Conservation (phyloP, 495 filamentous ascomycete genomes). For the Neurospora africana region DNA sequence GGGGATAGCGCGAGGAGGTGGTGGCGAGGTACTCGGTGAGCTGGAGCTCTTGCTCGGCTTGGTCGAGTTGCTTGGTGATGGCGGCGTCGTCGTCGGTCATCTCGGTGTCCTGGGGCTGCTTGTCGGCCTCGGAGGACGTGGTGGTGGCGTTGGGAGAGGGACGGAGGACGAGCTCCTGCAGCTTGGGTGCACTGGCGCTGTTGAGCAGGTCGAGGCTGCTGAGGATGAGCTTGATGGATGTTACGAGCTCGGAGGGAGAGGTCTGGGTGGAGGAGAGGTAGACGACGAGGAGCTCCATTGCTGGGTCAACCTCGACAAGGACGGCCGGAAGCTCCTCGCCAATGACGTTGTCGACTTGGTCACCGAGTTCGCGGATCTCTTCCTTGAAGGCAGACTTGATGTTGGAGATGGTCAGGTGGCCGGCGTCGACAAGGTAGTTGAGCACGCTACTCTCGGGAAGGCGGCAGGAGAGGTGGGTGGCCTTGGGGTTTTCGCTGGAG, state of each 20-base stretch:
- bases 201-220: slow-evolving; percentile 40
- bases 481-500: slow-evolving; percentile 16
- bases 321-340: slow-evolving; percentile 49
- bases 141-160: background rate
- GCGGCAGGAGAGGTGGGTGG: slow-evolving; percentile 33
- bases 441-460: slow-evolving; percentile 44
- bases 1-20: slow-evolving; percentile 25
- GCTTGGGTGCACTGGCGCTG: slow-evolving; percentile 18
- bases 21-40: slow-evolving; percentile 41
- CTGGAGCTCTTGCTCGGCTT: slow-evolving; percentile 38
- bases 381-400: slow-evolving; percentile 49
- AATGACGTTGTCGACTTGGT: slow-evolving; percentile 29
- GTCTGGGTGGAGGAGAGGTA: slow-evolving; percentile 43
- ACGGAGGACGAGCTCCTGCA: slow-evolving; percentile 9
- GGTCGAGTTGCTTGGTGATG: slow-evolving; percentile 36
- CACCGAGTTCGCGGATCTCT: slow-evolving; percentile 28
- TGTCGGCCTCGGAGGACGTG: background rate
- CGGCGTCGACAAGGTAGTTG: slow-evolving; percentile 50
- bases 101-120: slow-evolving; percentile 7
- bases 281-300: slow-evolving; percentile 46
- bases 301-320: slow-evolving; percentile 49
- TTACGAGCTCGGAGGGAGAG: slow-evolving; percentile 35
- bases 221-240: slow-evolving; percentile 38
- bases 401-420: slow-evolving; percentile 52
- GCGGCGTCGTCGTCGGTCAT: slow-evolving; percentile 26